phyloP scores from a whole-genome alignment of 148 eudicot genomes.

The Heliosperma pusillum region DNA sequence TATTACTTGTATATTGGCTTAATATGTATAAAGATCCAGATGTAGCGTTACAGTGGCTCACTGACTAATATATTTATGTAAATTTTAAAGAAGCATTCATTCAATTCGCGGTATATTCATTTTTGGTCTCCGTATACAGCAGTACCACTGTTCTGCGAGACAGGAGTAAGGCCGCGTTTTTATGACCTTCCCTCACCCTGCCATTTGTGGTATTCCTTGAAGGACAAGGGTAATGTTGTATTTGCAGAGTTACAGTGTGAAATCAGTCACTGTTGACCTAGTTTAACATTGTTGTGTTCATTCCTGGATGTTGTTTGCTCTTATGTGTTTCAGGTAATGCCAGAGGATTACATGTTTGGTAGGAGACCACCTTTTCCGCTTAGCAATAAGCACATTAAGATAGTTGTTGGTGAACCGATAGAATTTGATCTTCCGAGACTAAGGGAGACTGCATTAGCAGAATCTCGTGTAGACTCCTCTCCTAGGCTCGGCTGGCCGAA shows the following conservation, averaged over 20 bases:
- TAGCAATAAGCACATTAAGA: constrained; percentile 56
- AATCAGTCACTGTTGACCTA: not conserved
- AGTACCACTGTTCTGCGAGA: not conserved
- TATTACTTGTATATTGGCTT: not conserved
- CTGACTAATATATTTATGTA: too few relatives aligned
- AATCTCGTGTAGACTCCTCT: constrained; percentile 40
- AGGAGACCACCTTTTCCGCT: constrained; percentile 78
- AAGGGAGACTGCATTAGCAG: constrained; percentile 45
- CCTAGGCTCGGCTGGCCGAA: constrained; percentile 57
- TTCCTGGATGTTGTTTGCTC: not conserved
- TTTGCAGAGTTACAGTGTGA: not conserved
- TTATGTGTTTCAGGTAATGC: constrained; percentile 70
- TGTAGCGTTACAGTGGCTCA: not conserved
- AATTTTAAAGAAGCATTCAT: not conserved
- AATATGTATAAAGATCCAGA: not conserved
- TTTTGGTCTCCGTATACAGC: not conserved
- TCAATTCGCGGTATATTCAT: not conserved
- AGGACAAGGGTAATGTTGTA: not conserved
- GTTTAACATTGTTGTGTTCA: not conserved
- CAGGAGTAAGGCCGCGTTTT: not conserved
- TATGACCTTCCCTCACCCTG: not conserved
- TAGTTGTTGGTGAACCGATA: constrained; percentile 75
- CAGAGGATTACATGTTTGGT: constrained; percentile 75
- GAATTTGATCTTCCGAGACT: constrained; percentile 68
- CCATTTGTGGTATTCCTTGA: not conserved